Evolutionary conservation across 257 asterid species (phyloP).

Genomic region (Forsythia suspensa): DNA sequence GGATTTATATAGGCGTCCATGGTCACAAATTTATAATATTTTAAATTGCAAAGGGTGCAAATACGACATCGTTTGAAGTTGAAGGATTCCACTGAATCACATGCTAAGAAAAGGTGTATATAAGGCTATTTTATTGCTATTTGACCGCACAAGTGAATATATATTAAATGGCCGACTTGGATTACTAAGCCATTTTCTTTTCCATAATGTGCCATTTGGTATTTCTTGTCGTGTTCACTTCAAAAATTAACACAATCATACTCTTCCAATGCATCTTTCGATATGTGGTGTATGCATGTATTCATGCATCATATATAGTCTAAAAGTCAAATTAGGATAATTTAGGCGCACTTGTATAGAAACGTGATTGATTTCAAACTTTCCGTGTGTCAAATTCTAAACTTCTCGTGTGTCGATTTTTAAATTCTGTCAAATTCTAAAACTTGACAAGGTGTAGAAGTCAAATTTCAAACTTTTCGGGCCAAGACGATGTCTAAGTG

Average conservation of each 20-base stretch:
- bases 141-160: too few relatives aligned
- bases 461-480: too few relatives aligned
- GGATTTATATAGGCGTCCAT: slow-evolving; percentile 22
- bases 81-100: slow-evolving; percentile 20
- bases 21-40: neutral
- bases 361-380: too few relatives aligned
- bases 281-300: neutral
- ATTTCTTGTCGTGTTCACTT: neutral
- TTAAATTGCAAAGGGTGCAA: slow-evolving; percentile 5
- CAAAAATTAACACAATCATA: neutral
- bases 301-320: neutral
- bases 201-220: neutral
- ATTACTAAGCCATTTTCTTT: slow-evolving; percentile 1
- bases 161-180: slow-evolving; percentile 20
- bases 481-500: too few relatives aligned
- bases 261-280: neutral
- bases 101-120: too few relatives aligned
- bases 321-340: neutral
- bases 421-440: too few relatives aligned
- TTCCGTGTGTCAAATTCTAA: too few relatives aligned
- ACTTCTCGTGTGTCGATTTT: too few relatives aligned
- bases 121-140: too few relatives aligned
- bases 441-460: too few relatives aligned
- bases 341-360: too few relatives aligned
- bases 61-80: neutral